A percentile compares a stretch with the other conserved stretches of the same genome.
These are phyloP conservation scores for Botrytis sinoallii DNA, from an alignment of 2,329 filamentous ascomycete species.

Conservation along the genomic window DNA sequence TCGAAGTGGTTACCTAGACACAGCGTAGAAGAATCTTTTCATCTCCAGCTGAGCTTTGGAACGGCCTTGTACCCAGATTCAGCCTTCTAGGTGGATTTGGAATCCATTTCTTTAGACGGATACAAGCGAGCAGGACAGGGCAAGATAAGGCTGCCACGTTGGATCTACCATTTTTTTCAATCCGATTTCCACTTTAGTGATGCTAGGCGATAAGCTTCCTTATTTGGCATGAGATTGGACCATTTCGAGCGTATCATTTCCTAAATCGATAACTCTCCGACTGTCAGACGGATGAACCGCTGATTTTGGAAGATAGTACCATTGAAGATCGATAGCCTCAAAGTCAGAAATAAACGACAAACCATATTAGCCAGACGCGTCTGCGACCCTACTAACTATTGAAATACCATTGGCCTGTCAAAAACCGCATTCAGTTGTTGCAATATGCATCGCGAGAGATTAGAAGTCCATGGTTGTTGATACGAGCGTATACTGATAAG, in stretches of 20 bases:
- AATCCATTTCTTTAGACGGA: neutral
- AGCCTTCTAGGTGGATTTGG: neutral
- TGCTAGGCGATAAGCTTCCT: neutral
- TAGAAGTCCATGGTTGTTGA: neutral
- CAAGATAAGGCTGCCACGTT: conserved; percentile 5
- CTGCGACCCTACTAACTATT: neutral
- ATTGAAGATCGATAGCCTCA: conserved; percentile 10
- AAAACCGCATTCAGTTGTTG: neutral
- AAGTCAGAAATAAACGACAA: neutral
- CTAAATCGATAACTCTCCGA: neutral
- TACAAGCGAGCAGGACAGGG: conserved; percentile 9
- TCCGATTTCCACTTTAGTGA: neutral
- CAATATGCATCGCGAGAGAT: neutral
- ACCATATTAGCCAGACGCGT: neutral
- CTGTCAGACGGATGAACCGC: neutral
- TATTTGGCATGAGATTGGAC: neutral
- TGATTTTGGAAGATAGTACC: neutral
- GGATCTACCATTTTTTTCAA: neutral
- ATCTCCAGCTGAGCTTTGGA: conserved; percentile 1
- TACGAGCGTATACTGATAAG: neutral
- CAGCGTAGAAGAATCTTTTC: neutral
- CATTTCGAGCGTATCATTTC: conserved; percentile 9
- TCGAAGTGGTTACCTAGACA: neutral
- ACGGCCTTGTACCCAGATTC: neutral
- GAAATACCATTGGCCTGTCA: neutral